Evolutionary conservation across 176 grass and related monocot genomes (phyloP), one percentile per base, ranked within the genome.

Genomic region (Chrysopogon serrulatus): DNA sequence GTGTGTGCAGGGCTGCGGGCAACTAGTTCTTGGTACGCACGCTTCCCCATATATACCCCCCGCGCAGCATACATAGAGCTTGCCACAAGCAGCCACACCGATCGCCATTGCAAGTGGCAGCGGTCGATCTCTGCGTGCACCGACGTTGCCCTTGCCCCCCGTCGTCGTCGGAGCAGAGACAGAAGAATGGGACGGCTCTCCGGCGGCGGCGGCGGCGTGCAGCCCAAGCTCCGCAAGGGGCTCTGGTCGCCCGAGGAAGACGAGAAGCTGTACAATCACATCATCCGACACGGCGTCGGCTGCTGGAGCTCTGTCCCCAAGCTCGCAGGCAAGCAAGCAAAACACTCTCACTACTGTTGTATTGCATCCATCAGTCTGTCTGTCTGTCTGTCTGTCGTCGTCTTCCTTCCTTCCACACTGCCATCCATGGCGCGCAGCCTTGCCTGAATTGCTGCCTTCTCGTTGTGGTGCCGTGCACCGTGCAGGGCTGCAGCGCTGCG

Each of bases 181-280:
- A 4, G 28, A 9, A 40, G 83, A 80, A 95, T 95, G 93, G 93
- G 93, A 69, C 86, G 93, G 62, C 86, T 84, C 48, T 77, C 86
- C 57, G 80, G 83, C 74, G 78, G 85, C 85, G 85, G 82, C 85
- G 86, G 83, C 85, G 83, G 79, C 59, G 86, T 84, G 75, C 86
- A 87, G 86, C 53, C 87, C 60, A 95, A 95, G 90, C 90, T 95
- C 56, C 87, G 93, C 40, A 95, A 93, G 84, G 93, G 93, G 27
- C 81, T 95, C 11, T 95, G 93, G 93, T 95, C 93, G 21, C 93
- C 93, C 14, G 93, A 93, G 84, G 93, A 95, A 65, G 93, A 95
- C 82, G 90, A 95, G 80, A 95, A 93, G 93, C 86, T 95, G 30
- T 95, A 93, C 90, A 85, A 87, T 74, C 93, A 95, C 90, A 91